phyloP scores from a whole-genome alignment of 2,329 filamentous ascomycete species.

The Sarocladium kiliense region DNA sequence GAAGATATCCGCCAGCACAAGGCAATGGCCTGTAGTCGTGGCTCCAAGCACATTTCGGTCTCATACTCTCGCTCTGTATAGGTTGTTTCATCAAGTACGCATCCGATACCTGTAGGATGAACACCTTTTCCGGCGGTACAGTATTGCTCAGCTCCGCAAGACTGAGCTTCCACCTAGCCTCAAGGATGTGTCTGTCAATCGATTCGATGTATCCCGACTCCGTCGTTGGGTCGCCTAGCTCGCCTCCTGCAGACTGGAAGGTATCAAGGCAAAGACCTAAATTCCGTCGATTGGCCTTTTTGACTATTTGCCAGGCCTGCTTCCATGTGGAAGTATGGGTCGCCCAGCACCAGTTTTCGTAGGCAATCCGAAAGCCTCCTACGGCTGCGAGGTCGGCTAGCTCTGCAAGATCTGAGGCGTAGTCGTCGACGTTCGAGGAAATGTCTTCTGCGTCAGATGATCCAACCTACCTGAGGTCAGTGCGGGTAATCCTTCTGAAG shows the following conservation, averaged over 20 bases:
- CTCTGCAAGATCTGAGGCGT: constrained; percentile 57
- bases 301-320: constrained; percentile 64
- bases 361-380: constrained; percentile 58
- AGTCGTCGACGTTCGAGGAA: constrained; percentile 38
- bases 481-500: neutral
- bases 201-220: constrained; percentile 51
- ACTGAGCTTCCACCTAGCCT: constrained; percentile 45
- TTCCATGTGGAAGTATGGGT: constrained; percentile 65
- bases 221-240: constrained; percentile 69
- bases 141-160: constrained; percentile 49
- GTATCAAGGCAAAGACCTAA: constrained; percentile 73
- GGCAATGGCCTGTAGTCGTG: constrained; percentile 65
- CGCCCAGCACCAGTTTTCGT: constrained; percentile 82
- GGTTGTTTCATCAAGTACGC: constrained; percentile 60
- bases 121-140: constrained; percentile 66
- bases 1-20: constrained; percentile 66
- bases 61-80: constrained; percentile 39
- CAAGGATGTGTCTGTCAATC: constrained; percentile 35
- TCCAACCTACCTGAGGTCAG: constrained; percentile 42
- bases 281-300: constrained; percentile 57
- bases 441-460: constrained; percentile 61
- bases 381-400: constrained; percentile 57
- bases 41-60: constrained; percentile 65
- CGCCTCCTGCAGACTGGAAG: constrained; percentile 68
- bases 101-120: constrained; percentile 69